These are phyloP conservation scores for Alternaria infectoria DNA, from an alignment of 2,329 filamentous ascomycete genomes.

Conservation along the genomic window DNA sequence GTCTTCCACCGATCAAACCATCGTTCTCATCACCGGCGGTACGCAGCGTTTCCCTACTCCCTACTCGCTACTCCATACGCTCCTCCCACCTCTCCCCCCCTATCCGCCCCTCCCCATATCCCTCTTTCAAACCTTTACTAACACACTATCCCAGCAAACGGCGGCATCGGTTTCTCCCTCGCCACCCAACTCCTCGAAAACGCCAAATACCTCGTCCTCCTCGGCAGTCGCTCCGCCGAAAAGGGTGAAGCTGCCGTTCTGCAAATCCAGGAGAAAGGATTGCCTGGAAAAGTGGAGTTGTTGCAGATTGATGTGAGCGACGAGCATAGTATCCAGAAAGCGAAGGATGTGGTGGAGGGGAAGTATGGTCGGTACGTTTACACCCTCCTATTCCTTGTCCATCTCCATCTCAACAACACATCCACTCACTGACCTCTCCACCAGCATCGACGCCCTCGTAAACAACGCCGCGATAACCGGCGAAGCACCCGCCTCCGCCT, in stretches of 20 bases:
- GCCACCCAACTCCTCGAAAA: constrained; percentile 47
- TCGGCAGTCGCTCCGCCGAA: constrained; percentile 19
- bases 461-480: constrained; percentile 46
- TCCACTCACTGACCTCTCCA: neutral
- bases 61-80: neutral
- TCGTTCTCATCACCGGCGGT: constrained; percentile 48
- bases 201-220: constrained; percentile 34
- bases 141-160: constrained; percentile 41
- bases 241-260: constrained; percentile 34
- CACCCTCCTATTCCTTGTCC: no score
- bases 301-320: constrained; percentile 51
- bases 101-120: fast-evolving
- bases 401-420: no score
- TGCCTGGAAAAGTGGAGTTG: constrained; percentile 40
- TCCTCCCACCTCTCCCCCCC: neutral
- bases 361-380: constrained; percentile 28
- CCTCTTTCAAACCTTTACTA: neutral
- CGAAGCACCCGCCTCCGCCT: constrained; percentile 2
- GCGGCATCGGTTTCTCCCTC: constrained; percentile 57
- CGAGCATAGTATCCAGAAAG: constrained; percentile 49
- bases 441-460: constrained; percentile 42
- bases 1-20: constrained; percentile 21
- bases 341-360: constrained; percentile 33
- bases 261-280: constrained; percentile 24
- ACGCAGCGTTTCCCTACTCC: neutral